Evolutionary conservation across 257 asterid genomes (phyloP), one percentile per base, ranked within the genome.

Genomic region (Orobanche coerulescens): DNA sequence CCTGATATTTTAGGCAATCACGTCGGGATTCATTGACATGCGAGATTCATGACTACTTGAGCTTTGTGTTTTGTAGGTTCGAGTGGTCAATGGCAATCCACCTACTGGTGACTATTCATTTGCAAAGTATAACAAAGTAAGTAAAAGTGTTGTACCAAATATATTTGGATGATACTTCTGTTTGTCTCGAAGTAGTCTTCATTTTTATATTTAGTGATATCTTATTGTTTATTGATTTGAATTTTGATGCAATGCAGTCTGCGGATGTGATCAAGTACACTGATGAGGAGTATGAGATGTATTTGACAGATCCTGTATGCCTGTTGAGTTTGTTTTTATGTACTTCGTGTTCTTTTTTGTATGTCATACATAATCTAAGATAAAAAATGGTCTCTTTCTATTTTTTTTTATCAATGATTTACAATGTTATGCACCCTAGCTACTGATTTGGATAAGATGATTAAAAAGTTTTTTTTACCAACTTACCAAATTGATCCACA

Each of bases 51-150:
- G 46, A 63, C 44, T 66, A 26, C 40, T 37, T 26, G 60, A 60
- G 58, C 24, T 68, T 43, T 53, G 9, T 51, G 34, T 69, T 69
- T 47, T 76, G 67, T 70, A 93, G 98, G 98, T 89, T 61, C 83
- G 97, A 73, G 97, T 93, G 67, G 96, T 93, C 14, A 93, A 93
- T 75, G 95, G 94, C 34, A 85, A 81, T 58, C 91, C 95, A 1
- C 97, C 98, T 0, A 89, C 88, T 0, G 94, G 92, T 47, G 98
- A 93, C 74, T 93, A 93, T 76, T 86, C 95, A 5, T 93, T 93
- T 73, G 95, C 98, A 34, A 93, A 88, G 84, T 89, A 66, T 71
- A 89, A 93, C 80, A 93, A 93, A 87, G 97, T 84, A 75, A 62
- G 70, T 34, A 31, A 62, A 30, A 20, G 23, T 23, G 39, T 24